A percentile compares a stretch with the other conserved stretches of the same genome.
Evolutionary conservation across 2,329 filamentous ascomycete genomes (phyloP).

Genomic region (Hymenoscyphus linearis): DNA sequence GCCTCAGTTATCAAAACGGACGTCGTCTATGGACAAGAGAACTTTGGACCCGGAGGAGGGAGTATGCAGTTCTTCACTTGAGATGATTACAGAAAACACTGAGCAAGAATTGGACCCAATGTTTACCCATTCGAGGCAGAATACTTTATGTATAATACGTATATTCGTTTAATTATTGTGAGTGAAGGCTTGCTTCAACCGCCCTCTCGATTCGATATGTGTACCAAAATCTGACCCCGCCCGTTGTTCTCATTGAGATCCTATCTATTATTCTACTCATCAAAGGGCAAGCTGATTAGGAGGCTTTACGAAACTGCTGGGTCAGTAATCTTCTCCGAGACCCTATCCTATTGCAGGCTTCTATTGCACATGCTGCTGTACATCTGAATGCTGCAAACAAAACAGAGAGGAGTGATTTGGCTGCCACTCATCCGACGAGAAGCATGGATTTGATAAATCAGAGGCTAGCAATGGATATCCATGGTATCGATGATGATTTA

Average conservation of each 20-base stretch:
- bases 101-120: not conserved
- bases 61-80: not conserved
- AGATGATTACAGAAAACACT: not conserved
- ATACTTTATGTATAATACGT: not conserved
- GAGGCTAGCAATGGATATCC: not conserved
- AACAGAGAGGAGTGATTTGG: not conserved
- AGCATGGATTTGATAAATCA: conserved; percentile 3
- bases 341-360: conserved; percentile 1
- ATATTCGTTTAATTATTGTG: conserved; percentile 4
- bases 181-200: not conserved
- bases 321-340: not conserved
- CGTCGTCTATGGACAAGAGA: not conserved
- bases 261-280: conserved; percentile 3
- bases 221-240: not conserved
- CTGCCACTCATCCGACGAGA: not conserved
- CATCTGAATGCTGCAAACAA: not conserved
- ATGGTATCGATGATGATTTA: not conserved
- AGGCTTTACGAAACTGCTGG: not conserved
- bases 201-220: not conserved
- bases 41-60: not conserved
- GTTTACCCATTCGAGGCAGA: not conserved
- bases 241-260: conserved; percentile 1
- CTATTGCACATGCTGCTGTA: conserved; percentile 2
- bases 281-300: not conserved
- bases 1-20: not conserved